phyloP scores from a whole-genome alignment of 345 rosid species.

The Sonneratia caseolaris region DNA sequence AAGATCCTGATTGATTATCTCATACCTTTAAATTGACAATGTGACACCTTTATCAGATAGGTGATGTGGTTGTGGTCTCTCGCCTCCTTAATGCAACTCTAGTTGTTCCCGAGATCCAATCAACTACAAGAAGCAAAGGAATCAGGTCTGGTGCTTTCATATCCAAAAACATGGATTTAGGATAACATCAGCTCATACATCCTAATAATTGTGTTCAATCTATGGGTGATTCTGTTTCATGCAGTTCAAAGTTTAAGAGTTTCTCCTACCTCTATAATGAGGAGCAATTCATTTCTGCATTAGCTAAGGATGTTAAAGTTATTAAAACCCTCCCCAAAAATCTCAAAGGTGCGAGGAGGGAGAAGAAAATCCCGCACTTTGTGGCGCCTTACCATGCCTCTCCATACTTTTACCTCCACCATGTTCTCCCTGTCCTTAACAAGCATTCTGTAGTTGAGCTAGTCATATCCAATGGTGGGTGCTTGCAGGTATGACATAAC shows the following conservation, averaged over 20 bases:
- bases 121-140: slow-evolving; percentile 97
- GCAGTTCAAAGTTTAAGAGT: slow-evolving; percentile 94
- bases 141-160: slow-evolving; percentile 45
- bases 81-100: slow-evolving; percentile 90
- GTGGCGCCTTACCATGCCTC: slow-evolving; percentile 67
- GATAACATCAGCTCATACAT: no score
- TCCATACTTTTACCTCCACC: slow-evolving; percentile 75
- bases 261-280: slow-evolving; percentile 87
- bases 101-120: slow-evolving; percentile 92
- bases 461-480: slow-evolving; percentile 81
- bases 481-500: slow-evolving; percentile 62
- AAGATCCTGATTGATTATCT: not conserved
- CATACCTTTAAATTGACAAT: slow-evolving; percentile 2
- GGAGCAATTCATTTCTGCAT: slow-evolving; percentile 74
- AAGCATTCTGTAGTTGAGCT: slow-evolving; percentile 90
- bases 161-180: not conserved
- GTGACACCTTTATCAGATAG: slow-evolving; percentile 35
- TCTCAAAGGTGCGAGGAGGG: slow-evolving; percentile 82
- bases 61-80: slow-evolving; percentile 71
- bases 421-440: slow-evolving; percentile 70
- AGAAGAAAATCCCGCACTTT: slow-evolving; percentile 81
- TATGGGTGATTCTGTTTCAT: slow-evolving; percentile 7
- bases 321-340: slow-evolving; percentile 89
- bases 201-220: not conserved
- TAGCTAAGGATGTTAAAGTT: slow-evolving; percentile 59